A percentile compares a stretch with the other conserved stretches of the same genome.
Evolutionary conservation across 2,329 filamentous ascomycete genomes (phyloP).

Genomic region (Rhynchosporium graminicola): DNA sequence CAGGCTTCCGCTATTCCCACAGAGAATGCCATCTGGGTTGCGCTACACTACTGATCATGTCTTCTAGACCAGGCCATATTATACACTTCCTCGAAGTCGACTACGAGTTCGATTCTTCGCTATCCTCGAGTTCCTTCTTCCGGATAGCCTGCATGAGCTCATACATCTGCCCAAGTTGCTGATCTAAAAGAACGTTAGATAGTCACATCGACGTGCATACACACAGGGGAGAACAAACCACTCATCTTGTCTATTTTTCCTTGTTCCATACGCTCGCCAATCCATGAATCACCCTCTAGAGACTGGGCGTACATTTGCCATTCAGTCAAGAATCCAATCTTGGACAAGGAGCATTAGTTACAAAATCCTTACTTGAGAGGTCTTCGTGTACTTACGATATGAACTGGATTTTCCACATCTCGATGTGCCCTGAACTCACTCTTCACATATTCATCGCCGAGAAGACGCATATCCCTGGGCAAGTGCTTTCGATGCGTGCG

Average conservation of each 20-base stretch:
- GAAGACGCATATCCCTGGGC: slow-evolving; percentile 69
- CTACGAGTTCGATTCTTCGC: slow-evolving; percentile 16
- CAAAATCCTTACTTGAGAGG: neutral
- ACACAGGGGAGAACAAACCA: slow-evolving; percentile 55
- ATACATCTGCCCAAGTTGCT: slow-evolving; percentile 91
- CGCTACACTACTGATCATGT: too few species aligned
- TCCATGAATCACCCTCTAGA: slow-evolving; percentile 84
- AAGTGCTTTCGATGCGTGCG: slow-evolving; percentile 83
- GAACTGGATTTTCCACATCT: slow-evolving; percentile 83
- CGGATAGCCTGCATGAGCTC: slow-evolving; percentile 86
- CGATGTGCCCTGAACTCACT: slow-evolving; percentile 85
- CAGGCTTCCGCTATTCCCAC: too few species aligned
- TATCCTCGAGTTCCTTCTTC: slow-evolving; percentile 40
- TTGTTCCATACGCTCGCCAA: slow-evolving; percentile 79
- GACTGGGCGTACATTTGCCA: slow-evolving; percentile 96
- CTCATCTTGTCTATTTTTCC: slow-evolving; percentile 91
- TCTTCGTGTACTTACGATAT: slow-evolving; percentile 65
- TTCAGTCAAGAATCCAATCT: slow-evolving; percentile 95
- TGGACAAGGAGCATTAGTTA: slow-evolving; percentile 14
- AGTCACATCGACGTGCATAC: neutral
- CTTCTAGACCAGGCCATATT: too few species aligned
- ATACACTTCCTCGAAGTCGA: too few species aligned
- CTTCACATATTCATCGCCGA: slow-evolving; percentile 94
- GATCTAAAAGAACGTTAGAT: slow-evolving; percentile 56
- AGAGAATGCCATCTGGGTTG: too few species aligned